Conservation (phyloP, 1,284 basidiomycete genomes). For the Microbotryum violaceum region DNA sequence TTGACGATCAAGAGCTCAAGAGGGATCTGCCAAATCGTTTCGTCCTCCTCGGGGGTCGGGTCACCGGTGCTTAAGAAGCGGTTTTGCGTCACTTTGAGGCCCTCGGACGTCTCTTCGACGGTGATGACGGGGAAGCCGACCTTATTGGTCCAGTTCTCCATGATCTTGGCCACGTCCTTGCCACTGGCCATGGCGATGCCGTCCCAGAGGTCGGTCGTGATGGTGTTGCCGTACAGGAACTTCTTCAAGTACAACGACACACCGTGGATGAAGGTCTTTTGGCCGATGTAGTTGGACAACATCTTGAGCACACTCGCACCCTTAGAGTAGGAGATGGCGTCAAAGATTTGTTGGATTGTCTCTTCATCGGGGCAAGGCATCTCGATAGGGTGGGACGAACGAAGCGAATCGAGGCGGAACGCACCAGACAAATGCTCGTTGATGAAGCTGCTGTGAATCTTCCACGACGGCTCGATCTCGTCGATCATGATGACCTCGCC, state of each 20-base stretch:
- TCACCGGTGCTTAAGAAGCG: constrained; percentile 83
- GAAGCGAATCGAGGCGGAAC: constrained; percentile 72
- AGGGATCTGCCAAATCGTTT: constrained; percentile 83
- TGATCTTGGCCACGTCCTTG: constrained; percentile 67
- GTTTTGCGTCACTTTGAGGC: constrained; percentile 61
- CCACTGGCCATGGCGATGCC: constrained; percentile 75
- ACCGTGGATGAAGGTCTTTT: constrained; percentile 54
- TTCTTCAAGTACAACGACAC: constrained; percentile 76
- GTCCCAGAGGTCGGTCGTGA: constrained; percentile 82
- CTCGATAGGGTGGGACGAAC: constrained; percentile 93
- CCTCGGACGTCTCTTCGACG: constrained; percentile 65
- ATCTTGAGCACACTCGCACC: constrained; percentile 88
- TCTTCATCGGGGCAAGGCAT: constrained; percentile 67
- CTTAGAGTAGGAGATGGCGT: constrained; percentile 63
- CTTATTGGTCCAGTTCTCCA: constrained; percentile 89
- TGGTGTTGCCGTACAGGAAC: constrained; percentile 72
- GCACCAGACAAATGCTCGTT: constrained; percentile 51
- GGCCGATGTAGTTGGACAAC: constrained; percentile 79
- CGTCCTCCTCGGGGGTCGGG: constrained; percentile 73
- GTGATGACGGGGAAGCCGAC: constrained; percentile 58
- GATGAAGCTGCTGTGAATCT: constrained; percentile 49
- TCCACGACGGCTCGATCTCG: constrained; percentile 52
- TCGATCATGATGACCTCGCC: constrained; percentile 86
- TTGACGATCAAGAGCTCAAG: constrained; percentile 63
- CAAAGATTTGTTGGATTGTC: constrained; percentile 59